These are phyloP conservation scores for Hibiscus syriacus DNA, from an alignment of 345 rosid genomes.

Conservation along the genomic window DNA sequence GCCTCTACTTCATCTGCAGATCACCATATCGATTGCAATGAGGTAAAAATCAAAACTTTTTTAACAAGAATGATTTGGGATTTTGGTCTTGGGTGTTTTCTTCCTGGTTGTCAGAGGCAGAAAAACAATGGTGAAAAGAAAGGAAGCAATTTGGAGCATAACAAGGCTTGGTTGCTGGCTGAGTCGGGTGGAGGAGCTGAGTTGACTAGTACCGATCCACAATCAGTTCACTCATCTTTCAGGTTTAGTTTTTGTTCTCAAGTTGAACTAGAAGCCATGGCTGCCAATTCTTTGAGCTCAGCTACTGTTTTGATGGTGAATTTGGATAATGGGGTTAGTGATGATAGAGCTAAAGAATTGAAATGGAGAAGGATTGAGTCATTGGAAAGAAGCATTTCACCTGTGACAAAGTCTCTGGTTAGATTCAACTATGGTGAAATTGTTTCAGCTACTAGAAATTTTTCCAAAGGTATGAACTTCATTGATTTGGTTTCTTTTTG, in stretches of 20 bases:
- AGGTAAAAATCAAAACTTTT: constrained; percentile 27
- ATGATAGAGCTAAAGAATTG: constrained; percentile 40
- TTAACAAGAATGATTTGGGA: constrained; percentile 48
- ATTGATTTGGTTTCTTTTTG: background rate
- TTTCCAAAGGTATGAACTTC: constrained; percentile 58
- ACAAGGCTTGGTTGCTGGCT: constrained; percentile 82
- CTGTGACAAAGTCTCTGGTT: constrained; percentile 47
- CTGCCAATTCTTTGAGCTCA: constrained; percentile 31
- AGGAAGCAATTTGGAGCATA: constrained; percentile 42
- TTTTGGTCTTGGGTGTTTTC: constrained; percentile 53
- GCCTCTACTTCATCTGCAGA: constrained; percentile 17
- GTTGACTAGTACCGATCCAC: constrained; percentile 58
- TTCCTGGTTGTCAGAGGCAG: constrained; percentile 26
- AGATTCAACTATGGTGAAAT: constrained; percentile 71
- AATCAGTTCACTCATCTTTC: constrained; percentile 87
- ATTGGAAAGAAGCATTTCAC: constrained; percentile 70
- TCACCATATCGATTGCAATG: constrained; percentile 23
- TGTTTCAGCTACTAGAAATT: constrained; percentile 64
- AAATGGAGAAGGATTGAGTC: constrained; percentile 65
- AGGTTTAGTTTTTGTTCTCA: constrained; percentile 85
- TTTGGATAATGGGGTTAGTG: constrained; percentile 71
- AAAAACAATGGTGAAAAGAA: constrained; percentile 16
- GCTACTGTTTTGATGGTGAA: constrained; percentile 81
- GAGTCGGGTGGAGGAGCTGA: constrained; percentile 69
- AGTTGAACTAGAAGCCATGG: constrained; percentile 74